Percentiles rank a stretch among this genome's conserved stretches.
Evolutionary conservation across 2,329 filamentous ascomycete genomes (phyloP).

Genomic region (Ceratocystis destructans): DNA sequence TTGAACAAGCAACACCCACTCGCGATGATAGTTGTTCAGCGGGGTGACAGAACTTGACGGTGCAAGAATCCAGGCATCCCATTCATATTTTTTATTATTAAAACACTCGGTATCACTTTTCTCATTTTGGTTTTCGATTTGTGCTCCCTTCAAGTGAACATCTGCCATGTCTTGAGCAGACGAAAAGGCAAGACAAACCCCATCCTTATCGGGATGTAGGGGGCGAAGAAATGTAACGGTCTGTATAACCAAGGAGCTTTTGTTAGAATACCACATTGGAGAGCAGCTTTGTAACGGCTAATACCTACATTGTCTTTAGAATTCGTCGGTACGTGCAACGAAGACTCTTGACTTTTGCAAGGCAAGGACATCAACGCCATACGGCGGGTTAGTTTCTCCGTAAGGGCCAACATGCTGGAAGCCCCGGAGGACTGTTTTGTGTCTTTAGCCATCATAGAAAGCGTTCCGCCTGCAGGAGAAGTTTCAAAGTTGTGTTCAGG

Average conservation of each 20-base stretch:
- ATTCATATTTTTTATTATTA: constrained; percentile 8
- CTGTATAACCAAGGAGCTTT: not conserved
- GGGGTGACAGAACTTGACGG: constrained; percentile 6
- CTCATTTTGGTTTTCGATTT: constrained; percentile 19
- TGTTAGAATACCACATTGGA: not conserved
- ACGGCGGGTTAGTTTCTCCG: not conserved
- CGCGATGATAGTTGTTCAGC: constrained; percentile 6
- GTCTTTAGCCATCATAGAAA: not conserved
- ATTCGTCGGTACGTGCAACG: no score
- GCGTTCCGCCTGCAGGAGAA: no score
- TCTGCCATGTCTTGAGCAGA: constrained; percentile 14
- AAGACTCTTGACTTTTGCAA: not conserved
- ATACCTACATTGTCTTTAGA: no score
- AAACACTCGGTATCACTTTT: constrained; percentile 6
- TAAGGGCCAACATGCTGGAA: not conserved
- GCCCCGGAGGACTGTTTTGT: not conserved
- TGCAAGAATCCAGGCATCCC: constrained; percentile 17
- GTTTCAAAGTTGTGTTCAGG: no score
- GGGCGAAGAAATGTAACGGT: not conserved
- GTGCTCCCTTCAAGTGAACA: constrained; percentile 12
- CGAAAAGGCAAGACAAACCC: constrained; percentile 8
- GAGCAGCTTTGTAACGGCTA: not conserved
- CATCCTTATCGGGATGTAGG: constrained; percentile 2
- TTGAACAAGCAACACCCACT: constrained; percentile 18
- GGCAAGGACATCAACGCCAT: not conserved